phyloP scores from a whole-genome alignment of 2,329 filamentous ascomycete genomes.

The Xylaria digitata region DNA sequence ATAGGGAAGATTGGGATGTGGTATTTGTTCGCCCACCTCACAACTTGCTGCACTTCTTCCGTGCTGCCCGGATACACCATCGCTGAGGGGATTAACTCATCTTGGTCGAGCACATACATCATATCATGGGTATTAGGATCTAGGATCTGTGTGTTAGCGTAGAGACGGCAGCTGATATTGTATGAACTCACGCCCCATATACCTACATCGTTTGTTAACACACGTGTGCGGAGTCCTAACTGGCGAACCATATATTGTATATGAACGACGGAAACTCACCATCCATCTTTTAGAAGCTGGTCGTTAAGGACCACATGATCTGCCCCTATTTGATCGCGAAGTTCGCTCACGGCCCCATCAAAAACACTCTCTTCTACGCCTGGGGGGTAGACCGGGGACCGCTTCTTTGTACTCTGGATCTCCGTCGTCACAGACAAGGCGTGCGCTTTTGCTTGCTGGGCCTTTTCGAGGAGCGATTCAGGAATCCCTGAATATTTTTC shows the following conservation, averaged over 20 bases:
- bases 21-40: conserved; percentile 50
- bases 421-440: conserved; percentile 53
- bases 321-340: conserved; percentile 50
- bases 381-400: conserved; percentile 53
- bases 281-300: conserved; percentile 55
- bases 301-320: conserved; percentile 57
- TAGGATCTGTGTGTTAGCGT: conserved; percentile 34
- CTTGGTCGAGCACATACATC: conserved; percentile 57
- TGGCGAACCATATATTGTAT: conserved; percentile 10
- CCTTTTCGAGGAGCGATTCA: conserved; percentile 52
- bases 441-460: conserved; percentile 48
- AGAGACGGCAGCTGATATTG: neutral
- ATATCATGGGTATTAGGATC: conserved; percentile 56
- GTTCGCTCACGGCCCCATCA: conserved; percentile 51
- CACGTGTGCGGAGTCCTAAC: neutral
- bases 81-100: conserved; percentile 59
- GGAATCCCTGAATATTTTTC: conserved; percentile 56
- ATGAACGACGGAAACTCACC: conserved; percentile 47
- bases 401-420: conserved; percentile 44
- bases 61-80: conserved; percentile 51
- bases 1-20: conserved; percentile 47
- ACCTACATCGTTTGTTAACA: conserved; percentile 39
- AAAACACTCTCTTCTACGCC: conserved; percentile 52
- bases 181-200: conserved; percentile 47
- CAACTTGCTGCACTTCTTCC: conserved; percentile 50